Base-by-base conservation (phyloP, 2,329 filamentous ascomycete species). In the Sphaerulina vaccinii region DNA sequence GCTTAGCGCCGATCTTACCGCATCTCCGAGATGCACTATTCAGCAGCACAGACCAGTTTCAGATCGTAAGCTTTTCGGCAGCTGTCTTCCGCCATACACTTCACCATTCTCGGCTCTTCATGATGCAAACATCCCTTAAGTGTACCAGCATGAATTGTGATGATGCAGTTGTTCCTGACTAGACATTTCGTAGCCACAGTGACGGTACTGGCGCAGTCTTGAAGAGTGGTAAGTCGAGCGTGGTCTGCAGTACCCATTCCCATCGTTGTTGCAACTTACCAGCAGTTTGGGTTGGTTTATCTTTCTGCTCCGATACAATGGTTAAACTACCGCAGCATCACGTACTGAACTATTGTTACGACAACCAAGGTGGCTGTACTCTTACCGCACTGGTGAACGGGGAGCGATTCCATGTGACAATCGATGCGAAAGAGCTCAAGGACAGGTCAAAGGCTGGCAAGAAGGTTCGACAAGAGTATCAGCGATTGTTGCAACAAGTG, bases 331-430 rank as follows among this genome's bases (percentile, higher is more conserved):
- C 55, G n/a, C 32, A 53, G 24, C 60, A 60, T 66, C 48, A 68
- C 29, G 58, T 66, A 2, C 57, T 70, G 24, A 58, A 67, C 38
- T 69, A 69, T 56, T 62, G 66, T 36, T 60, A 62, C 35, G 65
- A 69, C 54, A 61, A 65, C 32, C 60, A 67, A 4, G 54, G 65
- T 45, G 62, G 59, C 27, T 68, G 62, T 49, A 64, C 67, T 6
- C 46, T 70, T 22, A 70, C 67, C 1, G 62, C 61, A 2, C 51
- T 63, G n/a, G 55, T 62, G 22, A 60, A 66, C 46, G 57, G 62
- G n/a, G 51, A 60, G 5, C 61, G 67, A 7, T 68, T 66, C 21
- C 67, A 70, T 54, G 55, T 68, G 39, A 64, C 67, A 36, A 63
- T 64, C n/a, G 63, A 68, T 13, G 49, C 55, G 2, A 49, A 56